Evolutionary conservation across 352 stramenopile species (phyloP).

Genomic region (Globisporangium viniferum): DNA sequence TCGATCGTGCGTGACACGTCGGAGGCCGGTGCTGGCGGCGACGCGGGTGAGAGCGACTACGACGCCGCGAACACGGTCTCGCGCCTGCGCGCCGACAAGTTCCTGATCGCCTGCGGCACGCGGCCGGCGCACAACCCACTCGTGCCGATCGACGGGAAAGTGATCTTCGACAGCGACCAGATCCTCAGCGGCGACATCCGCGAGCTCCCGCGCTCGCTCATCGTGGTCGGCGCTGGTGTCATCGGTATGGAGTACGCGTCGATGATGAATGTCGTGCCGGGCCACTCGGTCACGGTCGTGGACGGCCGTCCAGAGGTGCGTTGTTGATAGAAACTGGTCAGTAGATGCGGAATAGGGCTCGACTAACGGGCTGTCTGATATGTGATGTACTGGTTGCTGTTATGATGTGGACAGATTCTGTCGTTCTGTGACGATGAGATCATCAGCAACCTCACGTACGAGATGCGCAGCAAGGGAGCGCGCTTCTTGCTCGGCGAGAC

Average conservation of each 20-base stretch:
- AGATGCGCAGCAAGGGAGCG: slow-evolving; percentile 87
- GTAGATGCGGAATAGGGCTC: neutral
- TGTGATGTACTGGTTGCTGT: neutral
- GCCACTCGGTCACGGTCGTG: slow-evolving; percentile 85
- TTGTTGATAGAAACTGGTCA: neutral
- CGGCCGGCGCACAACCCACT: slow-evolving; percentile 70
- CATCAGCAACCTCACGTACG: slow-evolving; percentile 84
- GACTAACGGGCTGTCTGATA: neutral
- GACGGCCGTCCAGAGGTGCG: slow-evolving; percentile 55
- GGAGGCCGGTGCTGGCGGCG: neutral
- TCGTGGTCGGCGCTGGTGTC: slow-evolving; percentile 81
- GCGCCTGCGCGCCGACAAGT: slow-evolving; percentile 67
- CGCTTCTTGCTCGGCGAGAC: slow-evolving; percentile 84
- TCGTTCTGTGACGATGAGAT: slow-evolving; percentile 86
- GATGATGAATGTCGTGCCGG: slow-evolving; percentile 88
- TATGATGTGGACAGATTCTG: slow-evolving; percentile 38
- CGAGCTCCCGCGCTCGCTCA: slow-evolving; percentile 67
- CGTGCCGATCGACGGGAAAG: slow-evolving; percentile 82
- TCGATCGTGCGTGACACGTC: slow-evolving; percentile 46
- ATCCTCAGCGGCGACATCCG: slow-evolving; percentile 69
- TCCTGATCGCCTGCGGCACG: slow-evolving; percentile 84
- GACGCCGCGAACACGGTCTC: slow-evolving; percentile 32
- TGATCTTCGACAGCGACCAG: slow-evolving; percentile 82
- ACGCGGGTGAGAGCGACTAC: slow-evolving; percentile 9
- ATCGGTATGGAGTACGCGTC: slow-evolving; percentile 91